A percentile compares a stretch with the other conserved stretches of the same genome.
These are phyloP conservation scores for Naganishia kalamii DNA, from an alignment of 768 basidiomycete genomes.

Conservation along the genomic window DNA sequence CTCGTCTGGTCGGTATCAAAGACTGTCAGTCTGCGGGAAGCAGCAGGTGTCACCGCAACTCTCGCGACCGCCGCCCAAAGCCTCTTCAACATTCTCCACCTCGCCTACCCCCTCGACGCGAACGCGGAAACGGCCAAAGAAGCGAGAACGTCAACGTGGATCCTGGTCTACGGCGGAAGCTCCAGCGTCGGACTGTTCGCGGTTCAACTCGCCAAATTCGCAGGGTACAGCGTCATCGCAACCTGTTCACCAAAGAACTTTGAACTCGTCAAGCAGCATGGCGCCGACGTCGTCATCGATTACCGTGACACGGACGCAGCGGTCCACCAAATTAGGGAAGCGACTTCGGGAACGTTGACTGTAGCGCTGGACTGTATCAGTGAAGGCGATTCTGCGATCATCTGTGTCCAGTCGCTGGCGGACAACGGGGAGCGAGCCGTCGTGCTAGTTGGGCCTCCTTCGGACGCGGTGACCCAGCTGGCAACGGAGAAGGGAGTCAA, in stretches of 20 bases:
- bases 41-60: constrained; percentile 5
- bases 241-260: constrained; percentile 46
- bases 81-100: not conserved
- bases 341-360: constrained; percentile 28
- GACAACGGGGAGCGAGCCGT: constrained; percentile 28
- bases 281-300: constrained; percentile 51
- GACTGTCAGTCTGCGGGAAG: not conserved
- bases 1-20: constrained; percentile 26
- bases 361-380: constrained; percentile 32
- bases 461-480: constrained; percentile 24
- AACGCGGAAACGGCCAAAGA: not conserved
- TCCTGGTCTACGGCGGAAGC: constrained; percentile 35
- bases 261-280: constrained; percentile 46
- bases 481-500: constrained; percentile 27
- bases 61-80: not conserved
- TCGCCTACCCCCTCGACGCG: not conserved
- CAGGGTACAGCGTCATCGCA: constrained; percentile 44
- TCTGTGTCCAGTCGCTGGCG: constrained; percentile 26
- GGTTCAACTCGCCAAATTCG: constrained; percentile 31
- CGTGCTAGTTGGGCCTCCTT: constrained; percentile 23
- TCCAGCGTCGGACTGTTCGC: constrained; percentile 46
- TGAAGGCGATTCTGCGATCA: constrained; percentile 24
- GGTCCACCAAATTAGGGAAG: constrained; percentile 29
- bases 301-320: constrained; percentile 34
- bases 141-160: not conserved